Evolutionary conservation across 208 protist species (phyloP).

Genomic region (Herpetomonas muscarum): DNA sequence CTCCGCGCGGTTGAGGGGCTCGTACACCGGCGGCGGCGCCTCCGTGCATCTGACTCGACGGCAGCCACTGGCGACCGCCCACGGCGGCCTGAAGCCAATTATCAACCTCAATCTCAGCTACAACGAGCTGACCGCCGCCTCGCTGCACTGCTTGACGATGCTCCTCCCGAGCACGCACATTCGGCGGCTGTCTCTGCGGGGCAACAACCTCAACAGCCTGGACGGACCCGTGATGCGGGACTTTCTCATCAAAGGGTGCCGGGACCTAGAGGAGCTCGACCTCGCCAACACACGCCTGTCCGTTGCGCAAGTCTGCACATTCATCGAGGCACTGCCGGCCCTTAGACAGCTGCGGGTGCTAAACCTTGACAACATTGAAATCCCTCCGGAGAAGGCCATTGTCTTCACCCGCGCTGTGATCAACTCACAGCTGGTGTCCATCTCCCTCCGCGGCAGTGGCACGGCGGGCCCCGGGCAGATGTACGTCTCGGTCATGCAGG

Average conservation of each 20-base stretch:
- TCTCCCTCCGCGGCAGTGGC: conserved; percentile 42
- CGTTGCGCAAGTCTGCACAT: conserved; percentile 29
- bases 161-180: conserved; percentile 47
- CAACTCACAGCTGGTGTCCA: conserved; percentile 31
- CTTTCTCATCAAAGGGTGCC: conserved; percentile 59
- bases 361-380: conserved; percentile 55
- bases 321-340: conserved; percentile 62
- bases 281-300: conserved; percentile 61
- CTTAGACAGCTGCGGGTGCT: conserved; percentile 49
- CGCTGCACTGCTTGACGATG: conserved; percentile 43
- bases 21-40: not conserved
- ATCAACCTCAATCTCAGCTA: conserved; percentile 63
- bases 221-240: conserved; percentile 41
- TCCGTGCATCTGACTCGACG: not conserved
- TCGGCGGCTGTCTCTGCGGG: conserved; percentile 51
- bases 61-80: not conserved
- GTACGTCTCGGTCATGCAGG: conserved; percentile 14
- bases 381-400: conserved; percentile 34
- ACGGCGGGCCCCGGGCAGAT: conserved; percentile 16
- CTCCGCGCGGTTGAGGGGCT: not conserved
- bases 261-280: conserved; percentile 63
- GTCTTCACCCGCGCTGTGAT: conserved; percentile 43
- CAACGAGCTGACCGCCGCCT: conserved; percentile 44
- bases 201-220: conserved; percentile 51
- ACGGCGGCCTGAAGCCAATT: conserved; percentile 5